Evolutionary conservation across 2,329 filamentous ascomycete genomes (phyloP).

Genomic region (Xylariales sp.): DNA sequence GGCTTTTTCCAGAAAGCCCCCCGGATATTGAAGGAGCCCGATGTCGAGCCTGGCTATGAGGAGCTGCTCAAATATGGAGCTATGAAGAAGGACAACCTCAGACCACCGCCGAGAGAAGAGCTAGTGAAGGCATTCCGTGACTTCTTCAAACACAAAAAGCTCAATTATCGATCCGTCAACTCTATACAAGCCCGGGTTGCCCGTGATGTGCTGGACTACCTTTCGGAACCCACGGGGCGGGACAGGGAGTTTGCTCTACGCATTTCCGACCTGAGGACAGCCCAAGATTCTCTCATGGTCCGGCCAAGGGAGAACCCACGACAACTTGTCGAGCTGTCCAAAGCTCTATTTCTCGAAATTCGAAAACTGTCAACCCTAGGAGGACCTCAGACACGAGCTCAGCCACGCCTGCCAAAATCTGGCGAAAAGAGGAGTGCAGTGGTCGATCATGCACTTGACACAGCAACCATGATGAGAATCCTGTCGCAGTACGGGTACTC

Average conservation of each 20-base stretch:
- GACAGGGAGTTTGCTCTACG: slow-evolving; percentile 20
- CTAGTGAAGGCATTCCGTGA: slow-evolving; percentile 60
- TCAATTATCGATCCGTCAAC: slow-evolving; percentile 49
- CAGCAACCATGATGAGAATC: slow-evolving; percentile 17
- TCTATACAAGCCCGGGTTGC: slow-evolving; percentile 62
- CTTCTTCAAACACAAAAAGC: slow-evolving; percentile 56
- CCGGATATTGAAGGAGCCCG: slow-evolving; percentile 54
- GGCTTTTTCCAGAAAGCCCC: slow-evolving; percentile 57
- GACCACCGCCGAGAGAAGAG: slow-evolving; percentile 59
- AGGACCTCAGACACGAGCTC: slow-evolving; percentile 16
- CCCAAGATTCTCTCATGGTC: slow-evolving; percentile 38
- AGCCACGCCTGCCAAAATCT: background rate
- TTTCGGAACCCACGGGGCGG: slow-evolving; percentile 37
- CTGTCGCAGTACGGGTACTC: slow-evolving; percentile 25
- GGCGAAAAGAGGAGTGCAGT: slow-evolving; percentile 2
- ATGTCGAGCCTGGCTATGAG: slow-evolving; percentile 66
- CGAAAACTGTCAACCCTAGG: slow-evolving; percentile 19
- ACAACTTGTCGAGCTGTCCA: slow-evolving; percentile 45
- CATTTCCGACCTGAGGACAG: slow-evolving; percentile 31
- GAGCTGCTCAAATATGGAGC: slow-evolving; percentile 65
- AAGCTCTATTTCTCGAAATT: slow-evolving; percentile 35
- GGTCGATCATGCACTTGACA: slow-evolving; percentile 17
- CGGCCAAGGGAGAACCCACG: slow-evolving; percentile 37
- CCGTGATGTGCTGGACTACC: slow-evolving; percentile 55
- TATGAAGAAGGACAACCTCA: slow-evolving; percentile 56